These are phyloP conservation scores for Cryoendolithus antarcticus DNA, from an alignment of 2,329 filamentous ascomycete genomes.

Conservation along the genomic window DNA sequence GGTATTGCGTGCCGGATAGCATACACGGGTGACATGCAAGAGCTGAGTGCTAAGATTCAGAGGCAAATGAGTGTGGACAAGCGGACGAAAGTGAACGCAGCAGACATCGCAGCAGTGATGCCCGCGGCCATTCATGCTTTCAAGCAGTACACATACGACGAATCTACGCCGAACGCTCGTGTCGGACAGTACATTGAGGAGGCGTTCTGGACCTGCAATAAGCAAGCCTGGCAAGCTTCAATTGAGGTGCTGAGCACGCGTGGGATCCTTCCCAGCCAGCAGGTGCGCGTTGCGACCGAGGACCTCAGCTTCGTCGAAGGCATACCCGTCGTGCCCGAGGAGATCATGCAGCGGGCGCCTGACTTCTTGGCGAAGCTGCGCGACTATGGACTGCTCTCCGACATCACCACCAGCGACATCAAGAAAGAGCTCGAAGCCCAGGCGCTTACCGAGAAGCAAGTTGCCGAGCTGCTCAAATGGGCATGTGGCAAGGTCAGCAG, in stretches of 20 bases:
- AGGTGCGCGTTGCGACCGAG: constrained; percentile 64
- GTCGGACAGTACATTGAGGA: constrained; percentile 85
- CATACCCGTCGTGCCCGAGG: constrained; percentile 73
- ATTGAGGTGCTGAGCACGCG: constrained; percentile 83
- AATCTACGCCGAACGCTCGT: constrained; percentile 77
- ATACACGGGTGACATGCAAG: constrained; percentile 75
- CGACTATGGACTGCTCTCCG: constrained; percentile 74
- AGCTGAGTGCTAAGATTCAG: constrained; percentile 46
- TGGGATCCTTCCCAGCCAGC: constrained; percentile 72
- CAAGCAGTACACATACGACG: constrained; percentile 75
- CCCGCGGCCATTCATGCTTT: constrained; percentile 72
- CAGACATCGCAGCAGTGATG: constrained; percentile 54
- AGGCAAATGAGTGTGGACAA: constrained; percentile 23
- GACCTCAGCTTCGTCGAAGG: constrained; percentile 70
- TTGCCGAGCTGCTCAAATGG: constrained; percentile 78
- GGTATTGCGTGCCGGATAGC: constrained; percentile 83
- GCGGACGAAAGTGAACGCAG: constrained; percentile 41
- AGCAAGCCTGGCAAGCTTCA: constrained; percentile 60
- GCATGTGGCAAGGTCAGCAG: constrained; percentile 56
- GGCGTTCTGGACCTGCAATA: constrained; percentile 88
- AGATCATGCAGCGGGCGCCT: constrained; percentile 53
- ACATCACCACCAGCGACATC: constrained; percentile 79
- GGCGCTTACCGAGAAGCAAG: constrained; percentile 65
- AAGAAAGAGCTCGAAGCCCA: constrained; percentile 70
- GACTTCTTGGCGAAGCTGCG: constrained; percentile 69